Base-by-base conservation (phyloP, 73 alveolate species). In the Paramecium primaurelia region DNA sequence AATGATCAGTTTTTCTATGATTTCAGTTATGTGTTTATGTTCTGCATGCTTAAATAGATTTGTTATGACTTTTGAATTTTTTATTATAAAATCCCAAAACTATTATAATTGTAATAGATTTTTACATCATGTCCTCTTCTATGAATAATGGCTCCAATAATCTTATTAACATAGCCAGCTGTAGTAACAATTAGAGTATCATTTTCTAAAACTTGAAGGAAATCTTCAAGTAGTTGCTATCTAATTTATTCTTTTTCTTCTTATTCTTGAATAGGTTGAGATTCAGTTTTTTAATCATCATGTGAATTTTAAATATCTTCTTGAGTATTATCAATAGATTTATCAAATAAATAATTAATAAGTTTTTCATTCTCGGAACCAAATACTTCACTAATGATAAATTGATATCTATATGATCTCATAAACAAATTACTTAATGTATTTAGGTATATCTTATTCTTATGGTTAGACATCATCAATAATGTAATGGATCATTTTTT, bases 51-150 rank as follows among this genome's bases (percentile, higher is more conserved):
- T 80, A 16, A 45, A 28, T 10, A 80, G 45, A 64, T 80, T 49
- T 20, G 77, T 22, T 6, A 80, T 32, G 9, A 44, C 16, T 12
- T 45, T 0, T 49, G 22, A 38, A 20, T 37, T 32, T 14, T 73
- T 14, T 38, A 14, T 45, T 32, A 80, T 8, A 22, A 25, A 47
- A 6, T 45, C 91, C 77, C 54, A 80, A 26, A 80, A 49, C 91
- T 80, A 9, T 34, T 8, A 32, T 44, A 11, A 11, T 20, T 54
- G 69, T 45, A 25, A 80, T 45, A 14, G 49, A 77, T 8, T 9
- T 51, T n/a, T 80, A 80, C 91, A 45, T 45, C 91, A 80, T 44
- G 45, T 44, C 91, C 91, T 80, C 51, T 80, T 25, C 49, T 80
- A 32, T 44, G 22, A 44, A 80, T 47, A 2, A 80, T 80, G 16